phyloP scores from a whole-genome alignment of 257 asterid species.

The Plantago elongata region DNA sequence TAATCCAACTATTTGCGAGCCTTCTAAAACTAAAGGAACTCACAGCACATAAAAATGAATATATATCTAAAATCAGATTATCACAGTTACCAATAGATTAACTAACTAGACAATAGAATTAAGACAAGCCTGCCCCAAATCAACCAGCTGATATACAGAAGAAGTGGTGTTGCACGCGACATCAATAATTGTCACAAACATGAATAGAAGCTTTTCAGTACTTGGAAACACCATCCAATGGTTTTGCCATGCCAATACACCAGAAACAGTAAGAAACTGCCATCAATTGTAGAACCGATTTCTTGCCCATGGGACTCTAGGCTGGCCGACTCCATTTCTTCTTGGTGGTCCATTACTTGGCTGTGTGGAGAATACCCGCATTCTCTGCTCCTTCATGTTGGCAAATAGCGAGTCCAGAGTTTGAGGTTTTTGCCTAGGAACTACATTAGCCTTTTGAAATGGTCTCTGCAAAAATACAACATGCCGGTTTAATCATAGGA shows the following conservation, averaged over 20 bases:
- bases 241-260: conserved; percentile 6
- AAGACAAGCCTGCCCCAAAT: too few relatives aligned
- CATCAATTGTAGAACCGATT: conserved; percentile 42
- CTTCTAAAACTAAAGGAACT: too few relatives aligned
- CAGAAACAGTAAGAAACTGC: neutral
- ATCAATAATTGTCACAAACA: neutral
- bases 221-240: neutral
- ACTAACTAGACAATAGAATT: too few relatives aligned
- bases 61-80: too few relatives aligned
- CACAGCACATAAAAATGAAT: too few relatives aligned
- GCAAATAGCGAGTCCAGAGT: conserved; percentile 85
- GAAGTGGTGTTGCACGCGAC: too few relatives aligned
- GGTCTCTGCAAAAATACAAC: conserved; percentile 37
- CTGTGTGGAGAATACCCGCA: conserved; percentile 33
- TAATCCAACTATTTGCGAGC: too few relatives aligned
- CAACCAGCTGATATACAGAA: too few relatives aligned
- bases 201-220: conserved; percentile 13
- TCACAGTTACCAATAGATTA: too few relatives aligned
- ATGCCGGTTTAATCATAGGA: neutral
- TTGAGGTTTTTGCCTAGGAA: conserved; percentile 54
- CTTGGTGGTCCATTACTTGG: conserved; percentile 32
- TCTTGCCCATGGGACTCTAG: conserved; percentile 66
- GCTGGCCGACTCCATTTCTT: conserved; percentile 53
- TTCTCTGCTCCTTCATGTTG: conserved; percentile 81
- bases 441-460: conserved; percentile 31